Base-by-base conservation (phyloP, 345 rosid genomes). In the Ailanthus altissimus region DNA sequence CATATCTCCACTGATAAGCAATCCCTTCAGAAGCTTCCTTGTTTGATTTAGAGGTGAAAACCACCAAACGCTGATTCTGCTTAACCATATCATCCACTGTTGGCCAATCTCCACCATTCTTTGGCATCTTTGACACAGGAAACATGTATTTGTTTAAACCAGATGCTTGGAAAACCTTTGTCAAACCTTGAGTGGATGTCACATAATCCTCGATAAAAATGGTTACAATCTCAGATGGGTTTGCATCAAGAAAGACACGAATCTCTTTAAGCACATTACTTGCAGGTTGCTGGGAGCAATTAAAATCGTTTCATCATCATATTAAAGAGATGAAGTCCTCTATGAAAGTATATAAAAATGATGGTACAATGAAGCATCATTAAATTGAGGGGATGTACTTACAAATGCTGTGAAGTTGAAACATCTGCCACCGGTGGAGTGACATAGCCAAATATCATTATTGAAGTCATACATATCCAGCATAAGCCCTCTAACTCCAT, bases 141-240 rank as follows among this genome's bases (percentile, higher is more conserved):
- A 96, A 85, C 89, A 61, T 50, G 78, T 87, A 96, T 56, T 86
- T 84, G 70, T 80, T 91, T 46, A 93, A 83, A 49, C 97, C 98
- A 58, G 99, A 85, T 54, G 91, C 88, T 51, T 90, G 84, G 72
- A 96, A 93, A 77, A 96, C 93, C 86, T 90, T 93, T 26, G 87
- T 93, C 79, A 96, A 84, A 5, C 98, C 99, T 8, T 79, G 77
- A 12, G 92, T 74, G 67, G 99, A 83, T 66, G 84, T 85, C 76
- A 96, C 99, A 64, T 96, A 96, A 81, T 96, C 99, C 86, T 96
- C 99, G 0, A 96, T 88, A 68, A 96, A 92, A 75, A 96, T 92
- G 14, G 99, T 96, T 78, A 93, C 86, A 28, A 96, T 92, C 88
- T 96, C 98, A 28, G 91, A 85, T 18, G 92, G 90, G 74, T 92